Percentiles rank a stretch among this genome's conserved stretches.
Evolutionary conservation across 176 grass and related monocot species (phyloP).

Genomic region (Stipa capillata): DNA sequence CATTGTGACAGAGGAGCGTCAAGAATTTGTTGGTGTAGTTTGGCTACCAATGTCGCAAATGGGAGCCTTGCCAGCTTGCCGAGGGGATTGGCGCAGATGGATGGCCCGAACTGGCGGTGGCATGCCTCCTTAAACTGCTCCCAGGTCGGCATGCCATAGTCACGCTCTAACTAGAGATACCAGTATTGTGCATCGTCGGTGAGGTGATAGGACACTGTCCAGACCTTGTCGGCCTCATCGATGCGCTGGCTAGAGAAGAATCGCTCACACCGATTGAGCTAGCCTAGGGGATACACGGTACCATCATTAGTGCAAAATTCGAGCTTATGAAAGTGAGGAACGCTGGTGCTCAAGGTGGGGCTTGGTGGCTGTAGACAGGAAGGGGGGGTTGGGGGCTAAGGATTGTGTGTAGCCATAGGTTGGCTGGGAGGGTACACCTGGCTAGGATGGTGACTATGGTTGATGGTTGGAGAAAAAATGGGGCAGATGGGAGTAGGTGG

Average conservation of each 20-base stretch:
- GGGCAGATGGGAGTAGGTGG: too few species aligned
- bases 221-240: not conserved
- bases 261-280: not conserved
- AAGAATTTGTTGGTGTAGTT: not conserved
- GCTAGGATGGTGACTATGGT: too few species aligned
- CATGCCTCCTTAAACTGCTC: not conserved
- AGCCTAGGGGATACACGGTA: not conserved
- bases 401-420: too few species aligned
- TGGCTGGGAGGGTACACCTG: too few species aligned
- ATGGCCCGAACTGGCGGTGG: not conserved
- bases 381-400: too few species aligned
- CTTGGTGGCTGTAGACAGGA: too few species aligned
- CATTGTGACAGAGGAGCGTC: fast-evolving
- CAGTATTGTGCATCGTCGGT: not conserved
- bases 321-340: too few species aligned
- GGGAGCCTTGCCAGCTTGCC: not conserved
- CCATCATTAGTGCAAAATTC: not conserved
- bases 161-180: not conserved
- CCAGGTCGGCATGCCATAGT: not conserved
- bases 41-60: fast-evolving
- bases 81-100: not conserved
- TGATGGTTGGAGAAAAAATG: too few species aligned
- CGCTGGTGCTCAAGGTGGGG: too few species aligned
- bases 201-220: not conserved
- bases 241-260: too few species aligned